Conservation (phyloP, 306 rosid species). For the Vicia villosa region DNA sequence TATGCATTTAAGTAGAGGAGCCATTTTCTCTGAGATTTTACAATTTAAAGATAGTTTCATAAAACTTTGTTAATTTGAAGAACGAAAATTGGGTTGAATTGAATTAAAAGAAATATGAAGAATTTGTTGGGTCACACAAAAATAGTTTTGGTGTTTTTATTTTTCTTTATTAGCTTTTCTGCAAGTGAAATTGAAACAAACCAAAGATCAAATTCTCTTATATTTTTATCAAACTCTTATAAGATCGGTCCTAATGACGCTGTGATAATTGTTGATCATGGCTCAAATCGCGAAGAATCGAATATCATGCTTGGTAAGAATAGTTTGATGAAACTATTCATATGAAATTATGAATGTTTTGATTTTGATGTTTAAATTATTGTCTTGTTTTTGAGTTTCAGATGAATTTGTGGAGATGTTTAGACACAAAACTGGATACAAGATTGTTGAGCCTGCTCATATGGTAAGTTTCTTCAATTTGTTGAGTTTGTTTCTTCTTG, state of each 20-base stretch:
- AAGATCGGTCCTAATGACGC: slow-evolving; percentile 61
- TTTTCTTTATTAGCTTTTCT: slow-evolving; percentile 39
- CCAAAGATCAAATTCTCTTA: slow-evolving; percentile 37
- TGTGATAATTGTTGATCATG: slow-evolving; percentile 87
- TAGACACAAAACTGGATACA: slow-evolving; percentile 73
- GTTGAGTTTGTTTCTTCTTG: not conserved
- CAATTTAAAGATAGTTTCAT: too few species aligned
- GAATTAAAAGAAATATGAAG: too few species aligned
- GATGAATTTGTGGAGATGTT: slow-evolving; percentile 86
- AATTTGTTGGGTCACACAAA: too few species aligned
- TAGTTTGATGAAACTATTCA: not conserved
- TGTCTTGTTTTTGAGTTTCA: slow-evolving; percentile 41
- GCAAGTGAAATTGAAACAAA: slow-evolving; percentile 37
- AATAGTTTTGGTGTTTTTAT: not conserved
- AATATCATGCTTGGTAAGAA: slow-evolving; percentile 82
- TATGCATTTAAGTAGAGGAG: too few species aligned
- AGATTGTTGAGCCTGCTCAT: slow-evolving; percentile 90
- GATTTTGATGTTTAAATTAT: slow-evolving; percentile 18
- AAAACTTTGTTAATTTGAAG: too few species aligned
- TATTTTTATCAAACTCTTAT: slow-evolving; percentile 25
- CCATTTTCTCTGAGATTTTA: too few species aligned
- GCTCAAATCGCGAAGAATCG: slow-evolving; percentile 85
- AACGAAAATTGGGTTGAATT: too few species aligned
- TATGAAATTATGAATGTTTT: slow-evolving; percentile 10
- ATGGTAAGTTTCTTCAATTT: slow-evolving; percentile 57